Base-by-base conservation (phyloP, 805 yeast species). In the Candida sanyiensis region DNA sequence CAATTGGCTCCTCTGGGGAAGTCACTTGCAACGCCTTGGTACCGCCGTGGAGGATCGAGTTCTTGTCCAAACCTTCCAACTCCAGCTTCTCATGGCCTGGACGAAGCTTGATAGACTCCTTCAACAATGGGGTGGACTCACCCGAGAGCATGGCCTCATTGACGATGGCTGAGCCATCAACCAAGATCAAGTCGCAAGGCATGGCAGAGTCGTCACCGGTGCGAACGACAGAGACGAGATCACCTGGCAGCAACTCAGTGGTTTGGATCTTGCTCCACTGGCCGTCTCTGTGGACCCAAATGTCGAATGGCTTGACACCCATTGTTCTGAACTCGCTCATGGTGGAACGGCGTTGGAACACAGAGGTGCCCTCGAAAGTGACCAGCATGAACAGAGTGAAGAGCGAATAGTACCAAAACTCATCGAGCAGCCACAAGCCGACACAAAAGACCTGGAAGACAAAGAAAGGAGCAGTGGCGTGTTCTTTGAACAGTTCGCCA, bases 141-240 rank as follows among this genome's bases (percentile, higher is more conserved):
- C 98, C 98, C 5, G 96, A 86, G 40, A 93, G 78, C 98, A 93
- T 93, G 18, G 98, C 98, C 70, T 93, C 98, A 58, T 93, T 93
- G 33, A 93, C 95, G 57, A 93, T 93, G 49, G 95, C 93, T 15
- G 95, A 73, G 37, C 98, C 98, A 52, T 82, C 89, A 37, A 86
- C 62, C 33, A 93, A 69, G 26, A 93, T 63, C 63, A 93, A 64
- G 62, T 93, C 98, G 68, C 98, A 93, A 13, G 98, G 97, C 39
- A 93, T 66, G 2, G 97, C 96, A 46, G 83, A 75, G 40, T 87
- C 97, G 36, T 90, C 98, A 38, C 71, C 80, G 6, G 96, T 84
- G 68, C 98, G 82, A 7, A 83, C 75, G 33, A 89, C 69, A 8
- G 96, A 86, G 15, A 89, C 90, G 43, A 86, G 61, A 63, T 93